phyloP scores from a whole-genome alignment of 192 early-diverging fungal genomes.

The Martensiomyces pterosporus region DNA sequence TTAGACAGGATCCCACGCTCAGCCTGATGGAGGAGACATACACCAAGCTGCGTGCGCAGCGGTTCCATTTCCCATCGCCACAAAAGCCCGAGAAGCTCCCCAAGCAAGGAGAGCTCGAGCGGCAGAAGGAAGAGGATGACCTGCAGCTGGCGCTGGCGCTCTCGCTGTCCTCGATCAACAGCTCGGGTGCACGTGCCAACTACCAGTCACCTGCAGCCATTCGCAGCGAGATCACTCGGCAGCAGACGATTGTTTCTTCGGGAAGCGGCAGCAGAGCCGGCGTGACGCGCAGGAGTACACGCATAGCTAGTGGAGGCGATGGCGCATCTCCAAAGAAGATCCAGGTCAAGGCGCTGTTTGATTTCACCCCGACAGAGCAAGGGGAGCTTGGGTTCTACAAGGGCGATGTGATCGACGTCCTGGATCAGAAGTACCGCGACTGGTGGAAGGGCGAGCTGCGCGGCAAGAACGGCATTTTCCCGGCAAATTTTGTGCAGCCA shows the following conservation, averaged over 20 bases:
- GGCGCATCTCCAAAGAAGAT: constrained; percentile 52
- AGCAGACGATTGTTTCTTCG: constrained; percentile 27
- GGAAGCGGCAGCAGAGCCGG: background rate
- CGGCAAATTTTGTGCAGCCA: constrained; percentile 92
- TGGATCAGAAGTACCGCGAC: constrained; percentile 93
- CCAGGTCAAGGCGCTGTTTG: constrained; percentile 88
- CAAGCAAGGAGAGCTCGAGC: constrained; percentile 65
- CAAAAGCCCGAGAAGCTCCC: constrained; percentile 78
- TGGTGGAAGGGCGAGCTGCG: constrained; percentile 97
- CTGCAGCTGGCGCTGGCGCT: constrained; percentile 87
- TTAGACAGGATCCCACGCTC: constrained; percentile 71
- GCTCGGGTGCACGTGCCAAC: constrained; percentile 4
- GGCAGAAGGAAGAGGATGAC: constrained; percentile 93
- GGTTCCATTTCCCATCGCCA: constrained; percentile 67
- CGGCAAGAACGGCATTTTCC: constrained; percentile 91
- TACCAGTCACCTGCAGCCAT: constrained; percentile 40
- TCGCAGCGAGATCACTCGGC: constrained; percentile 44
- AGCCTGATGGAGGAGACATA: constrained; percentile 78
- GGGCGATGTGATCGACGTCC: constrained; percentile 85
- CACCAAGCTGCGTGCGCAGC: constrained; percentile 43
- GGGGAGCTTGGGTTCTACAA: constrained; percentile 88
- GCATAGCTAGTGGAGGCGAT: constrained; percentile 13
- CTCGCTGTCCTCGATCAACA: constrained; percentile 64
- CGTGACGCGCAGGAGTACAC: constrained; percentile 17
- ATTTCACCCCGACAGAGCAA: constrained; percentile 83